Evolutionary conservation across 2,329 filamentous ascomycete species (phyloP).

Genomic region (Penicillium psychrosexuale): DNA sequence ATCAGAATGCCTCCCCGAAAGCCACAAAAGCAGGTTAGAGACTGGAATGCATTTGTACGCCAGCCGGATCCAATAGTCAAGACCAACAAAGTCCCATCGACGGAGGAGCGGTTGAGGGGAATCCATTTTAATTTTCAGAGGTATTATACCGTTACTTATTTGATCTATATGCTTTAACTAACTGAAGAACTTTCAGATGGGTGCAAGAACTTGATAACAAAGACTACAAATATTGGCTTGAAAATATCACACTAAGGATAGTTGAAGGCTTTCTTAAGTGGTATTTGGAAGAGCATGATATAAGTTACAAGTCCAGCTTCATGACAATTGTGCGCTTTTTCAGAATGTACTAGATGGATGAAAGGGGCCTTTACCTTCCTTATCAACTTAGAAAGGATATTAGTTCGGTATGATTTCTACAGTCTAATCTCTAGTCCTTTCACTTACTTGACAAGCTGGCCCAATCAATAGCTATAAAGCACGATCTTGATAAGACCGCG

Average conservation of each 20-base stretch:
- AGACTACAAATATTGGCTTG: background rate
- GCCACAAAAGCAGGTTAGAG: background rate
- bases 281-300: background rate
- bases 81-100: background rate
- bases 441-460: background rate
- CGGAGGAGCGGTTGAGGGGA: background rate
- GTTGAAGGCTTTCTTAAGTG: background rate
- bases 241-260: background rate
- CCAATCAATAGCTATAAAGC: background rate
- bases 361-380: background rate
- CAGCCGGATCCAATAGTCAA: background rate
- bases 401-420: background rate
- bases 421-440: background rate
- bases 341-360: background rate
- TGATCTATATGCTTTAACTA: background rate
- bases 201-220: background rate
- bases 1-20: background rate
- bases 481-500: background rate
- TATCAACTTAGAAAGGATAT: background rate
- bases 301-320: background rate
- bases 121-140: background rate
- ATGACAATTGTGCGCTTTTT: background rate
- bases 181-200: background rate
- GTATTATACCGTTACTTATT: background rate
- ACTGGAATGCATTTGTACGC: background rate